Base-by-base conservation (phyloP, 108 stramenopile species). In the Craspedostauros australis region DNA sequence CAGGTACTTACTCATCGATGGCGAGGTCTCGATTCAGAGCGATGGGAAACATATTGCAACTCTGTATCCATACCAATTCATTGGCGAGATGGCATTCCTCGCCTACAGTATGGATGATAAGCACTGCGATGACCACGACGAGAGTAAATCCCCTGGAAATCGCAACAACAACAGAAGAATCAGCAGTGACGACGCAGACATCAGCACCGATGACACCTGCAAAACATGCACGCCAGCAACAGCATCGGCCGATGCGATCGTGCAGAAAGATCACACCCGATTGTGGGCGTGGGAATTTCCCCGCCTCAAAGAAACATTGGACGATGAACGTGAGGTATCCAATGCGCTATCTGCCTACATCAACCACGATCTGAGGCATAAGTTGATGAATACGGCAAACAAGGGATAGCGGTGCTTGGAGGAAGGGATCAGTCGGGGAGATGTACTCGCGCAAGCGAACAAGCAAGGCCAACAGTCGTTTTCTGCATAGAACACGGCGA, bases 221-320 rank as follows among this genome's bases (percentile, higher is more conserved):
- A n/a, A n/a, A n/a, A n/a, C n/a, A n/a, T n/a, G n/a, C n/a, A 57
- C 59, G 12, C 52, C 59, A 11, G 50, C 30, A n/a, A 46, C 34
- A 36, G n/a, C n/a, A n/a, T n/a, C n/a, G n/a, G 34, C 34, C 34
- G 34, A 36, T 36, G 34, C 34, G 11, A 12, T 36, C 11, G 34
- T 12, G 12, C 11, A 36, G 12, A 36, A 8, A 36, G 34, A 36
- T 36, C 9, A 8, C 11, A 12, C 12, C 11, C 11, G 9, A 8
- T 9, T 12, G 11, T 36, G 12, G 11, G 34, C 12, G 9, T 36
- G 34, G 34, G 34, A 36, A 11, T 36, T 36, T 36, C 11, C 9
- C 11, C 9, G 12, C 12, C 34, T 36, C 34, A 8, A 12, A 36
- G 34, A 36, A 8, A 11, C 9, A 8, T 12, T 36, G 12, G 11